Base-by-base conservation (phyloP, 1,284 basidiomycete species). In the Ustilago hordei region DNA sequence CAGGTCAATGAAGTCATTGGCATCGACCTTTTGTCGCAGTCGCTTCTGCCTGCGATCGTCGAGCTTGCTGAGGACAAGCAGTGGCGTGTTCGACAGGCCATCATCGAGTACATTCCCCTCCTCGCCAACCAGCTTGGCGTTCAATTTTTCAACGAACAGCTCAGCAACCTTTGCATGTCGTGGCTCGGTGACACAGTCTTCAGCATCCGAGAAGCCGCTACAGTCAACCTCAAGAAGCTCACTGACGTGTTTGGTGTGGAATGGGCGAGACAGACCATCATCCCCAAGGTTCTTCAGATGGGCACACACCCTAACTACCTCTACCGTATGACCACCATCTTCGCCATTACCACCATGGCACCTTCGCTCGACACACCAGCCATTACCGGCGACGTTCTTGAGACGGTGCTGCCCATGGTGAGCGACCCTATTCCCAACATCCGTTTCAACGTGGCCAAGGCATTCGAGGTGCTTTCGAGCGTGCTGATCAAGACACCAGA, bases 51-150 rank as follows among this genome's bases (percentile, higher is more conserved):
- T 8, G 97, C 97, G 38, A 99, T 99, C 80, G 94, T 99, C 81
- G 94, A 98, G 86, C 89, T 99, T 53, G 96, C 97, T 31, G 97
- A 99, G 87, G 97, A 99, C 89, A 99, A 99, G 88, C 98, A 98
- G 80, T 99, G 97, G 97, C 93, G 97, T 57, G 97, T 99, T 48
- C 92, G 97, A 80, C 97, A 99, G 88, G 97, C 97, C 15, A 99
- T 99, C 88, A 99, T 99, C 87, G 97, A 99, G 87, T 98, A 99
- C 88, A 98, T 90, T 91, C 87, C 97, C 89, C 91, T 99, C 28
- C 91, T 99, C 47, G 95, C 97, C 55, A 96, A 93, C 28, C 97
- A 99, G 87, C 91, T 99, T 62, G 97, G 97, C 67, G 95, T 95
- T 80, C 89, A 92, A 41, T 99, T 99, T 89, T 99, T 99, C 85